Conservation (phyloP, 2,329 filamentous ascomycete species). For the Pleurostoma richardsiae region DNA sequence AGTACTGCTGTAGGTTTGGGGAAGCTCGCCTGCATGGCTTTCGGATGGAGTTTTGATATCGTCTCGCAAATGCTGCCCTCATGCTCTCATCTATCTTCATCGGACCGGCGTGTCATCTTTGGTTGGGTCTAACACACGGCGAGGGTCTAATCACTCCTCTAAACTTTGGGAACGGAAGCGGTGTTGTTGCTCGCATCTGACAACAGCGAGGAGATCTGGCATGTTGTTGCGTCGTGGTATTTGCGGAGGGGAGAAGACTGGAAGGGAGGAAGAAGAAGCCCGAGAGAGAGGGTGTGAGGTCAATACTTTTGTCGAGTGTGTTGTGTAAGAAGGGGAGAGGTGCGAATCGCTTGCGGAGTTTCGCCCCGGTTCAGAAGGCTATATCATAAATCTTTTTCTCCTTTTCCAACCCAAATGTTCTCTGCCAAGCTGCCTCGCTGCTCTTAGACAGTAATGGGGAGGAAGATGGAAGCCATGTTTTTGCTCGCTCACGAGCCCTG, state of each 20-base stretch:
- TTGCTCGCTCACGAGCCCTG: not conserved
- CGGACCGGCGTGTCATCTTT: conserved; percentile 14
- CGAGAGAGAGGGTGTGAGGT: conserved; percentile 3
- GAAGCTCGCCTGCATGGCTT: conserved; percentile 4
- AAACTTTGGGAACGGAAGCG: conserved; percentile 11
- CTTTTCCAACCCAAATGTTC: conserved; percentile 20
- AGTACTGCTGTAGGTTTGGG: not conserved
- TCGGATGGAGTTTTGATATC: conserved; percentile 4
- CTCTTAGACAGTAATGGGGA: conserved; percentile 13
- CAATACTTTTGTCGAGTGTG: not conserved
- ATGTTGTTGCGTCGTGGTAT: not conserved
- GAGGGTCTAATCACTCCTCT: conserved; percentile 10
- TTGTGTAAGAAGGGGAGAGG: conserved; percentile 16
- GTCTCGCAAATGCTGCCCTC: not conserved
- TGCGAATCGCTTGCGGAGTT: conserved; percentile 24
- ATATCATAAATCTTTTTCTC: conserved; percentile 45
- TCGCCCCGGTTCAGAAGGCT: conserved; percentile 27
- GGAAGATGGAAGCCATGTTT: too few species aligned
- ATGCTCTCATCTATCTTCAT: conserved; percentile 11
- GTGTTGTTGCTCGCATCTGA: conserved; percentile 10
- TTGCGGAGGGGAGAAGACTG: not conserved
- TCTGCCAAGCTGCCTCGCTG: not conserved
- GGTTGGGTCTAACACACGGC: conserved; percentile 12
- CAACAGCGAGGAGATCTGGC: conserved; percentile 6
- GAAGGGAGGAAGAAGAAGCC: not conserved